Evolutionary conservation across 2,329 filamentous ascomycete species (phyloP).

Genomic region (Exophiala spinifera): DNA sequence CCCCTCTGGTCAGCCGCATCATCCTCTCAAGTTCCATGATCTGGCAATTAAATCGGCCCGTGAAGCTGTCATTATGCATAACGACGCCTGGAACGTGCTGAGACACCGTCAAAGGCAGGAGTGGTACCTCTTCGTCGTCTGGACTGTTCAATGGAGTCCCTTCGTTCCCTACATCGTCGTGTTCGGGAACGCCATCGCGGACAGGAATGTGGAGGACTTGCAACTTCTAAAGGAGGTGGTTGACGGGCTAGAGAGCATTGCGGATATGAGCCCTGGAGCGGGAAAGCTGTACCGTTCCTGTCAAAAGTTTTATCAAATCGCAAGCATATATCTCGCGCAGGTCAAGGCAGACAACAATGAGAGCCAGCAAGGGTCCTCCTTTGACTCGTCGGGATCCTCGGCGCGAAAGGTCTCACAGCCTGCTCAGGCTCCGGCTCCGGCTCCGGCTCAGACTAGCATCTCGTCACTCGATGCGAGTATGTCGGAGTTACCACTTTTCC

Average conservation of each 20-base stretch:
- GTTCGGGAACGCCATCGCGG: slow-evolving; percentile 38
- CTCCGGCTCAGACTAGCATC: background rate
- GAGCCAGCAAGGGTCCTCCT: background rate
- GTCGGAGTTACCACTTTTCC: slow-evolving; percentile 18
- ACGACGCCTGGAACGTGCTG: slow-evolving; percentile 12
- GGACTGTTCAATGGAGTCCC: slow-evolving; percentile 56
- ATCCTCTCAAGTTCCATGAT: slow-evolving; percentile 45
- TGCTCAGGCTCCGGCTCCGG: background rate
- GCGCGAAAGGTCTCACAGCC: background rate
- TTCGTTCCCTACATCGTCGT: slow-evolving; percentile 61
- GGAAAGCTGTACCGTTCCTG: slow-evolving; percentile 22
- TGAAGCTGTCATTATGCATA: slow-evolving; percentile 39
- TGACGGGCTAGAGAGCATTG: slow-evolving; percentile 21
- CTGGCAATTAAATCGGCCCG: slow-evolving; percentile 53
- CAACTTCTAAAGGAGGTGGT: slow-evolving; percentile 28
- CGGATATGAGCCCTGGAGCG: slow-evolving; percentile 6
- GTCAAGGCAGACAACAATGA: background rate
- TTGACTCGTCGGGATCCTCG: background rate
- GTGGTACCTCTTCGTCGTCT: slow-evolving; percentile 29
- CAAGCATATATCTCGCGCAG: slow-evolving; percentile 12
- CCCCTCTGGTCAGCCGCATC: slow-evolving; percentile 23
- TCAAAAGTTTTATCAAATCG: slow-evolving; percentile 16
- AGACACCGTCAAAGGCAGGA: slow-evolving; percentile 22
- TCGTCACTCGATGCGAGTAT: background rate
- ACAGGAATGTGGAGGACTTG: slow-evolving; percentile 17